These are phyloP conservation scores for Chiua sp. DNA, from an alignment of 1,284 basidiomycete genomes.

Conservation along the genomic window DNA sequence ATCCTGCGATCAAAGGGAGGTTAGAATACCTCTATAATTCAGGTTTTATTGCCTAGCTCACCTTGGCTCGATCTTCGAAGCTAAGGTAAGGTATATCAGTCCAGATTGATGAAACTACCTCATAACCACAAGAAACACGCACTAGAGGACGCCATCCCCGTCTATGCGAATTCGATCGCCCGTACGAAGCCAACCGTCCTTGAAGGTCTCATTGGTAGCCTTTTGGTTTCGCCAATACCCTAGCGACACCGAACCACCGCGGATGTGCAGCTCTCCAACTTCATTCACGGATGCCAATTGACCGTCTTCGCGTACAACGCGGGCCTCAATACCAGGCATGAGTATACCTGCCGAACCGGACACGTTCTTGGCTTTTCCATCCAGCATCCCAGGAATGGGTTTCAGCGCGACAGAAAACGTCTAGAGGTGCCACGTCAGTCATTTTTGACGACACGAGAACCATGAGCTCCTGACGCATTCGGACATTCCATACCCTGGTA, in stretches of 20 bases:
- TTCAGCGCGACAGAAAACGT: slow-evolving; percentile 57
- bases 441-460: background rate
- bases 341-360: slow-evolving; percentile 63
- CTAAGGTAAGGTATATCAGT: background rate
- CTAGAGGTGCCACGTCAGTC: slow-evolving; percentile 39
- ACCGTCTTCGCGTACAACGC: slow-evolving; percentile 65
- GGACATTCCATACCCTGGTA: slow-evolving; percentile 74
- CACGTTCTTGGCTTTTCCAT: slow-evolving; percentile 46
- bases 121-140: slow-evolving; percentile 27
- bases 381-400: slow-evolving; percentile 53
- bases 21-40: slow-evolving; percentile 4
- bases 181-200: slow-evolving; percentile 72
- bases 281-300: slow-evolving; percentile 60
- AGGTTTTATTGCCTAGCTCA: slow-evolving; percentile 3
- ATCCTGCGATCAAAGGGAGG: slow-evolving; percentile 47
- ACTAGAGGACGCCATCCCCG: slow-evolving; percentile 68
- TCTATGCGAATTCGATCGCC: slow-evolving; percentile 72
- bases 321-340: slow-evolving; percentile 64
- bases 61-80: slow-evolving; percentile 39
- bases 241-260: slow-evolving; percentile 55
- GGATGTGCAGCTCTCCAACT: slow-evolving; percentile 68
- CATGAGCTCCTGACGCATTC: slow-evolving; percentile 58
- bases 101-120: background rate
- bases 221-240: slow-evolving; percentile 76
- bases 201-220: slow-evolving; percentile 68